Percentiles rank a stretch among this genome's conserved stretches.
These are phyloP conservation scores for Penicillium steckii DNA, from an alignment of 495 filamentous ascomycete genomes.

Conservation along the genomic window DNA sequence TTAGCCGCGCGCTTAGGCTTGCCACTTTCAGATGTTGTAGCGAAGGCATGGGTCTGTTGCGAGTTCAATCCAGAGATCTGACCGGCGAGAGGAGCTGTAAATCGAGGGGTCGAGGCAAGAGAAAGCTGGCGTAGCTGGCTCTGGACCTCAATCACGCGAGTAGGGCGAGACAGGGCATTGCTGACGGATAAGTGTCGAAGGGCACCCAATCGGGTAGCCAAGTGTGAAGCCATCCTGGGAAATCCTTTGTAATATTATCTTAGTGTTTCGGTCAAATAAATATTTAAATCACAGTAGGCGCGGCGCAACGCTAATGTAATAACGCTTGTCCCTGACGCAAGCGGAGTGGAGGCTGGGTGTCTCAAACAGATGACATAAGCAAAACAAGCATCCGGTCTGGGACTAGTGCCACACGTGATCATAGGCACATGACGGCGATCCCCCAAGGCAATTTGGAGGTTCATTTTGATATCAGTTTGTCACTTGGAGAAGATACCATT, in stretches of 20 bases:
- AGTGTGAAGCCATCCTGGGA: slow-evolving; percentile 33
- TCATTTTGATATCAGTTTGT: background rate
- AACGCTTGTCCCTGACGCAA: slow-evolving; percentile 31
- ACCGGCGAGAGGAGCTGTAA: slow-evolving; percentile 5
- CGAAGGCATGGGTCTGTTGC: slow-evolving; percentile 22
- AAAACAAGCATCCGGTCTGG: slow-evolving; percentile 18
- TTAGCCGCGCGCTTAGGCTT: slow-evolving; percentile 10
- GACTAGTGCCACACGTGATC: slow-evolving; percentile 23
- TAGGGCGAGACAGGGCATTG: slow-evolving; percentile 24
- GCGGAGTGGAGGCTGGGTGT: slow-evolving; percentile 21
- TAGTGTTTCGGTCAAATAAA: background rate
- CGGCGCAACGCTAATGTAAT: slow-evolving; percentile 5
- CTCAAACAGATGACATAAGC: background rate
- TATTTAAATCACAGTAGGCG: background rate
- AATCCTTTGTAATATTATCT: background rate
- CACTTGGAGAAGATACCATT: background rate
- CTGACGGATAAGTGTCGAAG: slow-evolving; percentile 29
- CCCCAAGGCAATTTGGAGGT: slow-evolving; percentile 1
- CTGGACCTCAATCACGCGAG: slow-evolving; percentile 27
- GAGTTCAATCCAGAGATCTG: slow-evolving; percentile 11
- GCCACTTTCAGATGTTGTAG: slow-evolving; percentile 22
- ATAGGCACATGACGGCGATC: slow-evolving; percentile 8
- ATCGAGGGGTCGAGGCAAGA: slow-evolving; percentile 15
- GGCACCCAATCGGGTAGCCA: slow-evolving; percentile 27
- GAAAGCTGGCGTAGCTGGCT: slow-evolving; percentile 29